Conservation (phyloP, 352 stramenopile species). For the Phytophthora sansomeana region DNA sequence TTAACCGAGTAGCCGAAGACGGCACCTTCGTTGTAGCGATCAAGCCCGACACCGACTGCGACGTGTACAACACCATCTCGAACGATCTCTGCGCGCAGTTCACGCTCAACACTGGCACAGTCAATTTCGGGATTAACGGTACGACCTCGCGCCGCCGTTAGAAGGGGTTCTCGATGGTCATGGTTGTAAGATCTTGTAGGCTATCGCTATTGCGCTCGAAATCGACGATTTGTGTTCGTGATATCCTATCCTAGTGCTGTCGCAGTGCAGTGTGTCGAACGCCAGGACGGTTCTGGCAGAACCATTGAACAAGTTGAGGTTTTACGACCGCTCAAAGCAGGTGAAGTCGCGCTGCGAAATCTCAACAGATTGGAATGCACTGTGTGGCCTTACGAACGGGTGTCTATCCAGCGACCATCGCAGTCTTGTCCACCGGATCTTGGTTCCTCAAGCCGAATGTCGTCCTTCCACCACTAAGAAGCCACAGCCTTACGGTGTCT, state of each 20-base stretch:
- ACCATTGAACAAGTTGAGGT: too few species aligned
- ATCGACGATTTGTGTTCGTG: neutral
- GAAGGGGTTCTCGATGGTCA: neutral
- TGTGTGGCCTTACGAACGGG: neutral
- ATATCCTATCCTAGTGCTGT: too few species aligned
- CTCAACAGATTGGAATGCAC: constrained; percentile 13
- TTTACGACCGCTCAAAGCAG: too few species aligned
- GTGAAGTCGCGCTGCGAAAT: constrained; percentile 20
- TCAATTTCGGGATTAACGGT: constrained; percentile 40
- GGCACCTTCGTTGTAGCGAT: constrained; percentile 74
- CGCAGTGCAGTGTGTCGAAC: too few species aligned
- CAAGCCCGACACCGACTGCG: constrained; percentile 77
- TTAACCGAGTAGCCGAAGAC: constrained; percentile 69
- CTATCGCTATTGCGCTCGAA: neutral
- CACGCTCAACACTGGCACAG: constrained; percentile 40
- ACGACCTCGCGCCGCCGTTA: constrained; percentile 29
- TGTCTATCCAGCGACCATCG: constrained; percentile 21
- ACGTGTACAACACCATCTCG: constrained; percentile 57
- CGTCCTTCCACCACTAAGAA: constrained; percentile 8
- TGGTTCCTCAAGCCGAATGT: constrained; percentile 14
- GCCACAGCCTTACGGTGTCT: neutral
- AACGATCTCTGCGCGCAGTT: constrained; percentile 60
- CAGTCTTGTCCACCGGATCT: constrained; percentile 13
- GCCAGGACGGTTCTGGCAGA: too few species aligned
- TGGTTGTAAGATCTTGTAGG: neutral